These are phyloP conservation scores for Boletus calvinii DNA, from an alignment of 1,284 basidiomycete species.

Conservation along the genomic window DNA sequence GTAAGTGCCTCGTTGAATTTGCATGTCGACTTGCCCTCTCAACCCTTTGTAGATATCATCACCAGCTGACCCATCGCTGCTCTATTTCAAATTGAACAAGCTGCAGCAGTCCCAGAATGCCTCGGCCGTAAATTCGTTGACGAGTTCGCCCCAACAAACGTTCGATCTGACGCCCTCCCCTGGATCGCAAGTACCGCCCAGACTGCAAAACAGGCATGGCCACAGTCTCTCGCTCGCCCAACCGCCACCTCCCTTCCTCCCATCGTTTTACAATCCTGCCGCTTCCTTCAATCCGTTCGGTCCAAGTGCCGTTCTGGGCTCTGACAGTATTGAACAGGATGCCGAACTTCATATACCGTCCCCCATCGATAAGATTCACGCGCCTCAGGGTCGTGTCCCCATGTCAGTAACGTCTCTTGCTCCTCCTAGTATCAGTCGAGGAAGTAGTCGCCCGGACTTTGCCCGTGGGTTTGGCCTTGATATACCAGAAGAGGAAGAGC, in stretches of 20 bases:
- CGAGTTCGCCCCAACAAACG: slow-evolving; percentile 62
- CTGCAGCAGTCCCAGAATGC: slow-evolving; percentile 68
- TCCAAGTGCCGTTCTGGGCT: slow-evolving; percentile 49
- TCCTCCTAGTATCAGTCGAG: slow-evolving; percentile 44
- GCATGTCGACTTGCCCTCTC: slow-evolving; percentile 12
- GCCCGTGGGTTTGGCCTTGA: slow-evolving; percentile 74
- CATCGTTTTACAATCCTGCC: slow-evolving; percentile 41
- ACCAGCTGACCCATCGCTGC: slow-evolving; percentile 75
- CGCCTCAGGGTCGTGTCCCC: slow-evolving; percentile 62
- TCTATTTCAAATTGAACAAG: slow-evolving; percentile 79
- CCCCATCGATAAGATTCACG: slow-evolving; percentile 42
- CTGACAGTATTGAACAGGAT: slow-evolving; percentile 43
- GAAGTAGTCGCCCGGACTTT: slow-evolving; percentile 68
- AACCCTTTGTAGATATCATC: slow-evolving; percentile 67
- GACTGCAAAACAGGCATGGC: slow-evolving; percentile 57
- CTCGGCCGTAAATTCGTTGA: slow-evolving; percentile 51
- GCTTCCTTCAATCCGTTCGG: slow-evolving; percentile 62
- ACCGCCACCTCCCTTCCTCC: slow-evolving; percentile 39
- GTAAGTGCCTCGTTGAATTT: slow-evolving; percentile 44
- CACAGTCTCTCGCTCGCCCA: slow-evolving; percentile 71
- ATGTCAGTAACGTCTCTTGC: slow-evolving; percentile 46
- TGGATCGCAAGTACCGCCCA: slow-evolving; percentile 40
- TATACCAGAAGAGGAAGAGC: slow-evolving; percentile 63
- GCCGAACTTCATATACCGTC: slow-evolving; percentile 17
- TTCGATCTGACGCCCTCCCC: slow-evolving; percentile 55